Conservation (phyloP, 176 grass and related monocot genomes). For the Olyra latifolia region DNA sequence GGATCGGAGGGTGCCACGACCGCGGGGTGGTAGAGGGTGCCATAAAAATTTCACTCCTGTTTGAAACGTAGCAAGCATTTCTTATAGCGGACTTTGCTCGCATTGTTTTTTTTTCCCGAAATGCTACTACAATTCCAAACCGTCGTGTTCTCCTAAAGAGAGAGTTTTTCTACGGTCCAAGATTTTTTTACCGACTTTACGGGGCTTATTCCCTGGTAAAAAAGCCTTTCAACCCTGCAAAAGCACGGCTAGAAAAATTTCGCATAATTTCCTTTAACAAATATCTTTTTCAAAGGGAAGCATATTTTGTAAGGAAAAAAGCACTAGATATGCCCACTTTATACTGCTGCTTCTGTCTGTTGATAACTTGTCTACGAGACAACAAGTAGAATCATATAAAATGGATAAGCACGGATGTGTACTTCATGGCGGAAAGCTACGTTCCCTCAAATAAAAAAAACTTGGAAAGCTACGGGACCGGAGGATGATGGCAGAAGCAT, state of each 20-base stretch:
- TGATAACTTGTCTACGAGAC: slow-evolving; percentile 23
- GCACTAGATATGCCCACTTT: slow-evolving; percentile 23
- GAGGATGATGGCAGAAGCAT: slow-evolving; percentile 34
- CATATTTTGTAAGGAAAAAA: background rate
- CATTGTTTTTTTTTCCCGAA: too few relatives aligned
- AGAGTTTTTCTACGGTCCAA: too few relatives aligned
- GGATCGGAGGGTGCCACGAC: too few relatives aligned
- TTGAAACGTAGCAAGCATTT: too few relatives aligned
- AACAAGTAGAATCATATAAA: background rate
- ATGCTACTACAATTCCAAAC: too few relatives aligned
- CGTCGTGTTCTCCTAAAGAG: too few relatives aligned
- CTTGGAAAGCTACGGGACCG: slow-evolving; percentile 16
- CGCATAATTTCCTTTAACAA: background rate
- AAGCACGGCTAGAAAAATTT: background rate
- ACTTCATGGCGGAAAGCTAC: slow-evolving; percentile 44
- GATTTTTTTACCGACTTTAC: too few relatives aligned
- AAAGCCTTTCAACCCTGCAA: background rate
- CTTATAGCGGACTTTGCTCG: too few relatives aligned
- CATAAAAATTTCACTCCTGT: too few relatives aligned
- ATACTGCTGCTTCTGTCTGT: background rate
- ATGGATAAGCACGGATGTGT: slow-evolving; percentile 51
- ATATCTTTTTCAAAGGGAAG: background rate
- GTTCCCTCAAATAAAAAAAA: background rate
- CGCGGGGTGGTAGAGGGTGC: too few relatives aligned
- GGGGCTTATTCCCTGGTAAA: too few relatives aligned